A percentile compares a stretch with the other conserved stretches of the same genome.
Evolutionary conservation across 108 stramenopile species (phyloP).

Genomic region (Cyclostephanos invisitatus): DNA sequence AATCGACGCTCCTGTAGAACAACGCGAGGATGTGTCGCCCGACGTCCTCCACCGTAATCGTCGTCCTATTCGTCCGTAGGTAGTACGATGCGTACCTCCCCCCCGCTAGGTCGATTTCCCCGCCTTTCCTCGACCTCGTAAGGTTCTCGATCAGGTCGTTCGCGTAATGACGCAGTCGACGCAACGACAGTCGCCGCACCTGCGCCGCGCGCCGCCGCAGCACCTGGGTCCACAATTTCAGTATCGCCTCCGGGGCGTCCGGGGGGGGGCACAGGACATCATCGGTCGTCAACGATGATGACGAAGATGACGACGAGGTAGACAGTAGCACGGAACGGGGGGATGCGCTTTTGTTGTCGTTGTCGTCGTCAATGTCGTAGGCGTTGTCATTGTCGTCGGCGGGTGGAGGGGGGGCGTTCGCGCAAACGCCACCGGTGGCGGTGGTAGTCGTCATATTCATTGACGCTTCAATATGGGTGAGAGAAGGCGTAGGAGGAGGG

Average conservation of each 20-base stretch:
- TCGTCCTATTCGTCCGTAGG: neutral
- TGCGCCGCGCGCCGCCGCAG: neutral
- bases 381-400: neutral
- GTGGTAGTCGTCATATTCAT: neutral
- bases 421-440: neutral
- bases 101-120: neutral
- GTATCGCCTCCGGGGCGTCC: neutral
- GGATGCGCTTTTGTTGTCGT: neutral
- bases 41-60: neutral
- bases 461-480: too few relatives aligned
- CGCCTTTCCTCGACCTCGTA: neutral
- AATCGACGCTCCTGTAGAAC: slow-evolving; percentile 16
- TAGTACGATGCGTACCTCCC: neutral
- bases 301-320: neutral
- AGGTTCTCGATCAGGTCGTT: neutral
- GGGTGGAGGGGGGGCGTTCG: neutral
- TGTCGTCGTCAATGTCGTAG: neutral
- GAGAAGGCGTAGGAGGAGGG: too few relatives aligned
- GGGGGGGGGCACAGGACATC: neutral
- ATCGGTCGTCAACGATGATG: neutral
- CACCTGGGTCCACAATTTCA: neutral
- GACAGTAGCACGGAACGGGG: neutral
- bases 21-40: slow-evolving; percentile 10
- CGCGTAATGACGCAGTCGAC: neutral
- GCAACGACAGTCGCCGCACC: neutral